phyloP scores from a whole-genome alignment of 2,329 filamentous ascomycete genomes.

The Claviceps paspali region DNA sequence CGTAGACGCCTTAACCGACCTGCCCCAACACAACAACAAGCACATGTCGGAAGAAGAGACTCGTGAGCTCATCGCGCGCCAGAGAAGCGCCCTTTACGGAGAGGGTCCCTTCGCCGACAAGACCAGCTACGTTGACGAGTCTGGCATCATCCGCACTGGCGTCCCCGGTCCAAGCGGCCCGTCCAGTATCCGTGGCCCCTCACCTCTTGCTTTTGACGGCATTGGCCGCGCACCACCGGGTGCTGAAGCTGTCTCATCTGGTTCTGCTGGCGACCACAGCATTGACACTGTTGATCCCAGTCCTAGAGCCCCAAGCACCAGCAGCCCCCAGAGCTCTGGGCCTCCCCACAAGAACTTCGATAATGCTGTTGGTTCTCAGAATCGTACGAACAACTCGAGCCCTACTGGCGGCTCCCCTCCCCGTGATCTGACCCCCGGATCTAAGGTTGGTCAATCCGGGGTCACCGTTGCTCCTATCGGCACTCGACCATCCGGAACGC shows the following conservation, averaged over 20 bases:
- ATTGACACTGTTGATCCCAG: constrained; percentile 26
- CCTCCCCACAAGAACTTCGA: constrained; percentile 46
- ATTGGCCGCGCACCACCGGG: constrained; percentile 26
- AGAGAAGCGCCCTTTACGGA: constrained; percentile 87
- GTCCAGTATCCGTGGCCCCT: constrained; percentile 55
- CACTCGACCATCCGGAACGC: constrained; percentile 57
- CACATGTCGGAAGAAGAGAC: constrained; percentile 91
- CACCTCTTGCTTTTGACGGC: constrained; percentile 63
- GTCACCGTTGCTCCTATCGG: constrained; percentile 80
- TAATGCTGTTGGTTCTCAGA: constrained; percentile 39
- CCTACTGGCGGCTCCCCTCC: constrained; percentile 66
- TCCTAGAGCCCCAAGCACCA: constrained; percentile 70
- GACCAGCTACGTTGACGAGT: constrained; percentile 53
- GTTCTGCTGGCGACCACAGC: constrained; percentile 21
- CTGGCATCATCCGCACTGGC: constrained; percentile 44
- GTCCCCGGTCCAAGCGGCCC: constrained; percentile 51
- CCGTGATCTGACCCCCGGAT: constrained; percentile 39
- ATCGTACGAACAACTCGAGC: constrained; percentile 72
- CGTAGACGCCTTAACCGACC: constrained; percentile 37
- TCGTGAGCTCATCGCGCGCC: constrained; percentile 86
- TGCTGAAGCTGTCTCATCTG: constrained; percentile 24
- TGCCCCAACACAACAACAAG: constrained; percentile 40
- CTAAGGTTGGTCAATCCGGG: constrained; percentile 38
- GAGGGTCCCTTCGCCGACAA: constrained; percentile 55
- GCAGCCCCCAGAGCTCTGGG: constrained; percentile 58